Evolutionary conservation across 192 early-diverging fungal genomes (phyloP), one percentile per base, ranked within the genome.

Genomic region (Helicostylum pulchrum): DNA sequence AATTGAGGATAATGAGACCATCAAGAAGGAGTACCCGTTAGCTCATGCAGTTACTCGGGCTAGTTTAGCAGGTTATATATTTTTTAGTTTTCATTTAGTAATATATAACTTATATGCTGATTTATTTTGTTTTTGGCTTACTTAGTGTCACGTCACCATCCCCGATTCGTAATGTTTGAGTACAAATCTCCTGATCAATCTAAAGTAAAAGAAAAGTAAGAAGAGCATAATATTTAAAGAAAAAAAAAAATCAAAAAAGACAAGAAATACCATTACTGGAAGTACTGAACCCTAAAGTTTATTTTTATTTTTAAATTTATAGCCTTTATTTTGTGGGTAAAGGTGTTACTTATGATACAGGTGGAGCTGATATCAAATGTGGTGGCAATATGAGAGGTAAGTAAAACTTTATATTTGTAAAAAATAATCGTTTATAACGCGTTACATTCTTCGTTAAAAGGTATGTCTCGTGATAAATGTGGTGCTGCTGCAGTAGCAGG

Each of bases 331-430:
- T 95, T 65, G 86, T 93, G 21, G 93, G 93, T 21, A 95, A 95
- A 77, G 93, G 93, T 61, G 91, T 94, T 20, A 93, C 92, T 26
- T 94, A 88, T 68, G 93, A 95, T 67, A 95, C 92, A 30, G 93
- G 93, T 44, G 93, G 93, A 73, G 86, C 89, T 64, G 88, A 93
- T 70, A 83, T 95, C 66, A 95, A 95, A 77, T 76, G 81, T 52
- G 84, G 86, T 52, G 92, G 90, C 50, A 67, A 80, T 32, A 94
- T 94, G 92, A 80, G 93, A 31, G 75, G 26, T 26, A 26, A n/a
- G n/a, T n/a, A n/a, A n/a, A 26, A 26, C 26, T 26, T 26, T 26
- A 26, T 26, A 26, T 26, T 26, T 26, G 0, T 26, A 26, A 26
- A 26, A 26, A 2, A 26, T 2, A 26, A 26, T 26, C 0, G 26